A percentile compares a stretch with the other conserved stretches of the same genome.
Conservation (phyloP, 768 basidiomycete genomes). For the Termitomyces sp. region DNA sequence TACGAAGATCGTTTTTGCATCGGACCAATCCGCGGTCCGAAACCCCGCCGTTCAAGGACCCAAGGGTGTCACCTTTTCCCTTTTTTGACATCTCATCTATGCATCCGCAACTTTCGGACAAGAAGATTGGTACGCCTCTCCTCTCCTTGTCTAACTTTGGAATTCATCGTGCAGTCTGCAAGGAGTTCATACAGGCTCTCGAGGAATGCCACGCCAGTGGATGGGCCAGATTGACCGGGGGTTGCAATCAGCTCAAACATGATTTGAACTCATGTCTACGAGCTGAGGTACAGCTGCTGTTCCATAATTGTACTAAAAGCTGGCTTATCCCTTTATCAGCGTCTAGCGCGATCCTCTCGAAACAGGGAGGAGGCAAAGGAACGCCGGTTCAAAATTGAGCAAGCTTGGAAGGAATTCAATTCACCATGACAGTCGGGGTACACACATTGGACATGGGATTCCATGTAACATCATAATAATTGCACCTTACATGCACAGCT, state of each 20-base stretch:
- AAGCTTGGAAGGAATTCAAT: constrained; percentile 58
- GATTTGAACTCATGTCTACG: constrained; percentile 66
- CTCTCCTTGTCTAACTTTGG: not conserved
- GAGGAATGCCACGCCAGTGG: constrained; percentile 59
- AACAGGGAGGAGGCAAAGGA: constrained; percentile 61
- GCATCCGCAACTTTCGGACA: constrained; percentile 72
- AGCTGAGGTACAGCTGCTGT: constrained; percentile 47
- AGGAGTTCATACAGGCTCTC: constrained; percentile 73
- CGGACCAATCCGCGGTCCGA: constrained; percentile 10
- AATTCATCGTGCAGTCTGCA: constrained; percentile 45
- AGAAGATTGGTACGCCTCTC: constrained; percentile 41
- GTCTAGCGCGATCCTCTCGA: constrained; percentile 47
- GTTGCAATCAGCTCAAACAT: constrained; percentile 64
- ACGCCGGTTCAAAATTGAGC: constrained; percentile 48
- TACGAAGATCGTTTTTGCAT: constrained; percentile 2
- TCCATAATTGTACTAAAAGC: not conserved
- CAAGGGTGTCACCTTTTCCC: not conserved
- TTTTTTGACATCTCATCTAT: constrained; percentile 24
- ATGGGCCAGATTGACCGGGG: constrained; percentile 64
- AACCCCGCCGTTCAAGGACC: constrained; percentile 4
- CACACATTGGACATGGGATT: not conserved
- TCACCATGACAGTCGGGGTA: constrained; percentile 16
- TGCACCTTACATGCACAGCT: not conserved
- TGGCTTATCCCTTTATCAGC: constrained; percentile 28
- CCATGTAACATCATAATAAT: not conserved